Evolutionary conservation across 2,329 filamentous ascomycete species (phyloP).

Genomic region (Apiospora saccharicola): DNA sequence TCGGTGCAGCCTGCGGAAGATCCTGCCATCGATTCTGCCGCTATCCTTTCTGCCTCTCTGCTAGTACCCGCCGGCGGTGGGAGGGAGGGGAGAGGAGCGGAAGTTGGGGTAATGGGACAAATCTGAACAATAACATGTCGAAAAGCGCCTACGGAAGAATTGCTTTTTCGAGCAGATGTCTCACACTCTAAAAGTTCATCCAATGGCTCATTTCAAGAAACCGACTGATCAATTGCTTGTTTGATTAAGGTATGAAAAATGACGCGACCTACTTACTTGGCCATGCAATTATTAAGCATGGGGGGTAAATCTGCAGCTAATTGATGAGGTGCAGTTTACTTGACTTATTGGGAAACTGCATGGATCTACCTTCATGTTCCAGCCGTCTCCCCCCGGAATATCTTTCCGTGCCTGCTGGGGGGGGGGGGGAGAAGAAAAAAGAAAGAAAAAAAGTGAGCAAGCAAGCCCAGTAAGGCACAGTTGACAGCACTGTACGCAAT

Average conservation of each 20-base stretch:
- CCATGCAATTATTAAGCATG: constrained; percentile 6
- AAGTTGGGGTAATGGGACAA: not conserved
- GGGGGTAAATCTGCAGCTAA: not conserved
- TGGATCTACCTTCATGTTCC: not conserved
- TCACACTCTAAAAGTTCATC: not conserved
- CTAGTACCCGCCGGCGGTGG: not conserved
- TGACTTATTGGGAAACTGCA: constrained; percentile 4
- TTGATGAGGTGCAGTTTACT: constrained; percentile 1
- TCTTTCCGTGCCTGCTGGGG: not conserved
- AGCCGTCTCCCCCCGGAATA: constrained; percentile 1
- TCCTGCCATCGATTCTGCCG: not conserved
- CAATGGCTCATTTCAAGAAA: not conserved
- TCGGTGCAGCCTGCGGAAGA: constrained; percentile 7
- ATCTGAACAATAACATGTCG: not conserved
- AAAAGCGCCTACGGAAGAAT: not conserved
- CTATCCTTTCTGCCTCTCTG: constrained; percentile 6
- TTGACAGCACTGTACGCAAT: not conserved
- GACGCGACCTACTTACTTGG: not conserved
- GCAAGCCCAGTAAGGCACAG: not conserved
- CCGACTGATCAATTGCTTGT: not conserved
- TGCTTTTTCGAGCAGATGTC: not conserved
- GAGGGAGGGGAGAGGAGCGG: not conserved
- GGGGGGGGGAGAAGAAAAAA: too few species aligned
- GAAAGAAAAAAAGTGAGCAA: not conserved
- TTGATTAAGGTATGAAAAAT: not conserved